These are phyloP conservation scores for Agrocybe pediades DNA, from an alignment of 768 basidiomycete species.

Conservation along the genomic window DNA sequence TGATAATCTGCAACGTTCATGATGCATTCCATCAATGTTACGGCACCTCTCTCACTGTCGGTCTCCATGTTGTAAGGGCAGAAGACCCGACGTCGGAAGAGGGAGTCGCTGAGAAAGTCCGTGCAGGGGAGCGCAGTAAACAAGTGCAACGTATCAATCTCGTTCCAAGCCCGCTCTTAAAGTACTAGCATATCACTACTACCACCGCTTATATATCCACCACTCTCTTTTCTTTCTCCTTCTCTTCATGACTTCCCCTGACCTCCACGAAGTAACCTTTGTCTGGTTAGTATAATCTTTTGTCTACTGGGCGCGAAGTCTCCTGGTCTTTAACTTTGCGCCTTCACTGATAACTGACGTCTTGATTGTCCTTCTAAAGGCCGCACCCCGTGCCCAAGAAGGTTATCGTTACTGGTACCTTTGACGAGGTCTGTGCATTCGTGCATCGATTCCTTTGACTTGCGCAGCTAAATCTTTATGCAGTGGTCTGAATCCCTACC, in stretches of 20 bases:
- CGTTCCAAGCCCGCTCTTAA: conserved; percentile 4
- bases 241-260: conserved; percentile 25
- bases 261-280: conserved; percentile 54
- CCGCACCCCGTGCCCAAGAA: conserved; percentile 53
- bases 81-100: neutral
- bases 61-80: neutral
- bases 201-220: conserved; percentile 10
- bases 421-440: conserved; percentile 65
- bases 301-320: too few relatives aligned
- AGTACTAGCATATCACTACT: conserved; percentile 10
- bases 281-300: conserved; percentile 41
- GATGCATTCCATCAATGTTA: neutral
- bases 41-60: neutral
- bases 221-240: conserved; percentile 7
- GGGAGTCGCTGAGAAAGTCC: neutral
- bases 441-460: conserved; percentile 4
- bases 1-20: too few relatives aligned
- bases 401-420: conserved; percentile 76
- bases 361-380: conserved; percentile 38
- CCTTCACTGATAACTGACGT: conserved; percentile 4
- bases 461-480: conserved; percentile 14
- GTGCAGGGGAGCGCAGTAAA: conserved; percentile 22
- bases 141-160: conserved; percentile 32
- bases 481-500: conserved; percentile 65
- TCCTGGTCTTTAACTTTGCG: neutral